Evolutionary conservation across 768 basidiomycete species (phyloP), one percentile per base, ranked within the genome.

Genomic region (Lepiota brunneoincarnata): DNA sequence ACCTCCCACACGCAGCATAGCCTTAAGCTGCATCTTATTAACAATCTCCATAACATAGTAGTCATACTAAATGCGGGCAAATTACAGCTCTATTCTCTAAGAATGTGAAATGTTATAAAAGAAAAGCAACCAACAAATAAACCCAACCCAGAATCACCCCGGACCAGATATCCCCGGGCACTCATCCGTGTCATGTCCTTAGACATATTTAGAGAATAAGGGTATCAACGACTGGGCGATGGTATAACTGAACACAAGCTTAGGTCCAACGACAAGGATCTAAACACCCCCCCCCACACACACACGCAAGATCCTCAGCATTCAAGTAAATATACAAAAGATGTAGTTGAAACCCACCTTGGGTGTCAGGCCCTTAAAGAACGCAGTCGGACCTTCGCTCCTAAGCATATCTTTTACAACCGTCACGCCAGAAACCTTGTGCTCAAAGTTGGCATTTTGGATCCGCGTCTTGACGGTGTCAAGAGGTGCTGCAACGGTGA

Each of bases 211-310:
- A 39, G 86, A 81, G 72, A 95, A 97, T 63, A 87, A 74, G 42
- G 95, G 95, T 75, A 98, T 98, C 69, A 98, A 77, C 15, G 89
- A 90, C 72, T 98, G 96, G 10, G 96, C 96, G 3, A 98, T 82
- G 45, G 96, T 98, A 76, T 96, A 98, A 63, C 91, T 93, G 81
- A 98, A 98, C 62, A 98, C 93, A 34, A 98, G 84, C 75, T 98
- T 98, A 37, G 96, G 96, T 48, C 94, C 95, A 35, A 98, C 94
- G 57, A 98, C 93, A 42, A 98, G 79, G 62, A 96, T 90, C 92
- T 95, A 61, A 12, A 42, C 21, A 38, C 7, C 42, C n/a, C n/a
- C n/a, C n/a, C n/a, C n/a, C n/a, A n/a, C n/a, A n/a, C n/a, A n/a
- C n/a, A n/a, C 23, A 24, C 15, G 7, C 24, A 15, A 15, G 3